Percentiles rank a stretch among this genome's conserved stretches.
These are phyloP conservation scores for Trichoderma semiorbis DNA, from an alignment of 2,329 filamentous ascomycete genomes.

Conservation along the genomic window DNA sequence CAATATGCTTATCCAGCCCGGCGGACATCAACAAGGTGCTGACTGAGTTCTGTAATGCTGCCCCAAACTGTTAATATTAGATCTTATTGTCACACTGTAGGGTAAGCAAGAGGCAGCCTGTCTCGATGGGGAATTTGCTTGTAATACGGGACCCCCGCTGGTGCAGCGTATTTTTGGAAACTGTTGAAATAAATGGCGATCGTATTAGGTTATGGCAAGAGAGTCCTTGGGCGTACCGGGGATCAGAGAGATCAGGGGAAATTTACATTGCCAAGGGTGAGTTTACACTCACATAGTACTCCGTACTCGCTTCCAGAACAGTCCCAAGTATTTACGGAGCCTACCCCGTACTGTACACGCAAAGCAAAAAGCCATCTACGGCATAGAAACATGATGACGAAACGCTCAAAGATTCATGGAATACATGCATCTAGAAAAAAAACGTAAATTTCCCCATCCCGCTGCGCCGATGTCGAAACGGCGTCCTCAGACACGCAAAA, in stretches of 20 bases:
- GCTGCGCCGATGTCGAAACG: neutral
- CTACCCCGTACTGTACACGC: too few relatives aligned
- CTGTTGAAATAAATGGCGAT: neutral
- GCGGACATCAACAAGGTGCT: neutral
- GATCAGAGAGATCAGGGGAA: too few relatives aligned
- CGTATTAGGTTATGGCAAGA: too few relatives aligned
- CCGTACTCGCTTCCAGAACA: too few relatives aligned
- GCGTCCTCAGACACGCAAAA: neutral
- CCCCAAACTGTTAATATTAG: neutral
- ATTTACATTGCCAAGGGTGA: too few relatives aligned
- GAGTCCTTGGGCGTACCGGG: too few relatives aligned
- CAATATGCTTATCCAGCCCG: slow-evolving; percentile 16
- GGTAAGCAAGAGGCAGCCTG: neutral
- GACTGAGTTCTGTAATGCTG: neutral
- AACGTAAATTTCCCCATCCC: neutral
- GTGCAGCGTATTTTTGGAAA: neutral
- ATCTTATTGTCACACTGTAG: neutral
- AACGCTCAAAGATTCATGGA: neutral
- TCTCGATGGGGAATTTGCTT: neutral
- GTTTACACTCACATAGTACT: too few relatives aligned
- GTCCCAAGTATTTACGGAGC: too few relatives aligned
- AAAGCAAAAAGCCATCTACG: too few relatives aligned
- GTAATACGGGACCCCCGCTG: neutral
- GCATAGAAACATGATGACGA: too few relatives aligned
- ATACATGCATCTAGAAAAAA: neutral